These are phyloP conservation scores for Glarea lozoyensis DNA, from an alignment of 495 filamentous ascomycete genomes.

Conservation along the genomic window DNA sequence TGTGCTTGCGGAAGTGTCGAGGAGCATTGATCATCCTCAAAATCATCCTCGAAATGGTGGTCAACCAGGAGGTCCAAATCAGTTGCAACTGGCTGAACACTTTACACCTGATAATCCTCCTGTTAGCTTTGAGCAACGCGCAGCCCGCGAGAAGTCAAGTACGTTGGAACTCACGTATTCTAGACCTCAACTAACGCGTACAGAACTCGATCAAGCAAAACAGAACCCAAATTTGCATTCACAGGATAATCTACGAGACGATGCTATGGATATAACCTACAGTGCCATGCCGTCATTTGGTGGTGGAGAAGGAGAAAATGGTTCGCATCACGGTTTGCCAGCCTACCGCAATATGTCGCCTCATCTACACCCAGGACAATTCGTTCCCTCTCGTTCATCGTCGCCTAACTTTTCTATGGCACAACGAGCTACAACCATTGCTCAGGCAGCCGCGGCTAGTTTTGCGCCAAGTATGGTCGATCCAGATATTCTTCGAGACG, in stretches of 20 bases:
- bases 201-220: conserved; percentile 5
- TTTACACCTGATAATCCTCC: conserved; percentile 38
- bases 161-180: not conserved
- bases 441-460: conserved; percentile 39
- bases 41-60: too few relatives aligned
- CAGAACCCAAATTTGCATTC: too few relatives aligned
- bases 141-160: conserved; percentile 30
- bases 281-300: too few relatives aligned
- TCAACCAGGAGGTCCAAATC: too few relatives aligned
- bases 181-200: not conserved
- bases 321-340: too few relatives aligned
- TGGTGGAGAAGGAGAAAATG: too few relatives aligned
- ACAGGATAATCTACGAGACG: too few relatives aligned
- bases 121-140: conserved; percentile 27
- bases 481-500: conserved; percentile 35
- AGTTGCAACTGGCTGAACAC: conserved; percentile 41
- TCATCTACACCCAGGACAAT: too few relatives aligned
- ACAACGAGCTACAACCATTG: conserved; percentile 18
- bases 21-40: conserved; percentile 7
- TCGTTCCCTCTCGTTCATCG: conserved; percentile 11
- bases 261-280: too few relatives aligned
- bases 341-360: too few relatives aligned
- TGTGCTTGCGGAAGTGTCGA: conserved; percentile 63
- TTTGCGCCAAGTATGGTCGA: conserved; percentile 38
- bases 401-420: conserved; percentile 18